Evolutionary conservation across 306 rosid genomes (phyloP).

Genomic region (Trifolium fragiferum): DNA sequence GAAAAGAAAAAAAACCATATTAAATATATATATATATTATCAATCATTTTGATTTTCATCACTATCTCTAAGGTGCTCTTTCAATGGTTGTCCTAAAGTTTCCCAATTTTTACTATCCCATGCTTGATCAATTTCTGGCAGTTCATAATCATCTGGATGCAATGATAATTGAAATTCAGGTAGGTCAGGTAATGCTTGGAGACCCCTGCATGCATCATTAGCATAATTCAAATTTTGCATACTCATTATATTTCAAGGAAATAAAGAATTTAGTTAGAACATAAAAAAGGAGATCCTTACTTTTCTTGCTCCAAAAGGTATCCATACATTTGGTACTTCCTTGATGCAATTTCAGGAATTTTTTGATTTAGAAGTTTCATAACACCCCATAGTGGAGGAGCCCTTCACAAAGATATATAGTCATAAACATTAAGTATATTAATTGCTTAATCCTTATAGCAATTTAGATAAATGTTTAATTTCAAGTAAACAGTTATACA

Average conservation of each 20-base stretch:
- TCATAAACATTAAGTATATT: background rate
- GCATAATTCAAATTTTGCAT: slow-evolving; percentile 3
- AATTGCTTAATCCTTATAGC: background rate
- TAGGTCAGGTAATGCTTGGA: slow-evolving; percentile 79
- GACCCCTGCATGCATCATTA: slow-evolving; percentile 70
- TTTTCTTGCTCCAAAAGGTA: slow-evolving; percentile 84
- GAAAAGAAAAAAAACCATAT: slow-evolving; percentile 21
- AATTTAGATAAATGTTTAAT: no score
- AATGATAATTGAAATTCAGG: slow-evolving; percentile 92
- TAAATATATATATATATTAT: slow-evolving; percentile 29
- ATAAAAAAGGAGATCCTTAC: slow-evolving; percentile 52
- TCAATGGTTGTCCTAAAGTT: slow-evolving; percentile 62
- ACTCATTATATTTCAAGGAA: slow-evolving; percentile 18
- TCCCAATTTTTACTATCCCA: slow-evolving; percentile 79
- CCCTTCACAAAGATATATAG: slow-evolving; percentile 49
- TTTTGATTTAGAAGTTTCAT: slow-evolving; percentile 83
- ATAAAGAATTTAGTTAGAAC: background rate
- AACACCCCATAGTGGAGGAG: slow-evolving; percentile 90
- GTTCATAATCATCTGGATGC: slow-evolving; percentile 76
- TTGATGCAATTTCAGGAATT: slow-evolving; percentile 89
- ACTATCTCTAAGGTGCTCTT: slow-evolving; percentile 75
- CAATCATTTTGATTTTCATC: slow-evolving; percentile 58
- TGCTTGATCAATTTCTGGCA: slow-evolving; percentile 70
- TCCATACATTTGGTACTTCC: slow-evolving; percentile 87
- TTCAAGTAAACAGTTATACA: no score